Conservation (phyloP, 2,329 filamentous ascomycete species). For the Fusarium transvaalense region DNA sequence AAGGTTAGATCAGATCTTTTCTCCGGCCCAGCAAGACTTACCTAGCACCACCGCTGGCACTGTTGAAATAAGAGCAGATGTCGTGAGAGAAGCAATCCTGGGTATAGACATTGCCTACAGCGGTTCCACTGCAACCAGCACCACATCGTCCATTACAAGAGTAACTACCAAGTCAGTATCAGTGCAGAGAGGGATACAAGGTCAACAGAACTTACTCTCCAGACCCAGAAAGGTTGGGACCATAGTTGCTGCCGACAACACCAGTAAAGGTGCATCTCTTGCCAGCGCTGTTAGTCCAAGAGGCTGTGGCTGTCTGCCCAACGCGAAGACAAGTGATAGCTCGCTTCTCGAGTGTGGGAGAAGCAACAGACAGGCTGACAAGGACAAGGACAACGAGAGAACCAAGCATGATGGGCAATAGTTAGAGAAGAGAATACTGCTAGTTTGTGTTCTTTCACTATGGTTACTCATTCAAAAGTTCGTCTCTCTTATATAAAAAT, state of each 20-base stretch:
- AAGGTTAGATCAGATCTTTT: background rate
- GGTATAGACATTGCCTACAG: constrained; percentile 62
- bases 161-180: constrained; percentile 53
- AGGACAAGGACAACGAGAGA: constrained; percentile 23
- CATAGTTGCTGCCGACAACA: constrained; percentile 62
- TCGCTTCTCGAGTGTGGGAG: constrained; percentile 35
- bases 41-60: constrained; percentile 61
- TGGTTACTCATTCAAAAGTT: fast-evolving
- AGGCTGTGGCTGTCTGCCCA: constrained; percentile 57
- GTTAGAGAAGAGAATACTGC: background rate
- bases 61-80: constrained; percentile 64
- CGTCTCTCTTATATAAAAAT: constrained; percentile 9
- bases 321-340: constrained; percentile 41
- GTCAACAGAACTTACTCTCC: constrained; percentile 56
- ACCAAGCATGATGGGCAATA: constrained; percentile 12
- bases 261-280: constrained; percentile 59
- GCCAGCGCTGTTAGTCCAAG: constrained; percentile 60
- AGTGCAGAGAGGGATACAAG: fast-evolving
- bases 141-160: constrained; percentile 64
- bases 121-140: constrained; percentile 58
- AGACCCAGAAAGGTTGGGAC: constrained; percentile 54
- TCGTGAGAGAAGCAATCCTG: constrained; percentile 65
- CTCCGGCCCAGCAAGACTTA: constrained; percentile 24
- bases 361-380: constrained; percentile 19
- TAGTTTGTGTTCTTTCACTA: fast-evolving